Conservation (phyloP, 208 protist species). For the Naegleria gruberi region DNA sequence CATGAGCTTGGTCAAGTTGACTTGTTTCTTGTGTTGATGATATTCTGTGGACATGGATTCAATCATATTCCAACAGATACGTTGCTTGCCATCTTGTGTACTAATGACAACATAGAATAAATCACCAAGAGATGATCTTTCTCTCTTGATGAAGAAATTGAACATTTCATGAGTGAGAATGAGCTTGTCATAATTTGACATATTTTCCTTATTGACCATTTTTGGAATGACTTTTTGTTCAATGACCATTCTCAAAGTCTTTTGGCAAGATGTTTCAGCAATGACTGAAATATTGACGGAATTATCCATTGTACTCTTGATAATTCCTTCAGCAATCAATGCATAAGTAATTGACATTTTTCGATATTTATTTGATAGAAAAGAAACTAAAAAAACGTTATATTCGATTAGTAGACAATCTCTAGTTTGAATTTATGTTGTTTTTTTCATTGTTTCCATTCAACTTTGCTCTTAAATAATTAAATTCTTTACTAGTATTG, state of each 20-base stretch:
- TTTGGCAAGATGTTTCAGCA: background rate
- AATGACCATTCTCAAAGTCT: background rate
- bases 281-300: background rate
- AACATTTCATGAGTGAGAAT: background rate
- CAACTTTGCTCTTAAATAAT: too few species aligned
- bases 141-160: background rate
- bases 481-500: too few species aligned
- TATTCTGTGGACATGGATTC: background rate
- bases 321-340: background rate
- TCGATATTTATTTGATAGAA: too few species aligned
- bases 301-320: background rate
- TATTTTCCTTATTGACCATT: background rate
- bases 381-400: too few species aligned
- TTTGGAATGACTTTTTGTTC: background rate
- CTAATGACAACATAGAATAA: background rate
- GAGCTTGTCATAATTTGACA: background rate
- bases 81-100: background rate
- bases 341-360: background rate
- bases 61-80: background rate
- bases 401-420: too few species aligned
- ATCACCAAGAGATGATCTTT: background rate
- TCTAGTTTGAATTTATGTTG: too few species aligned
- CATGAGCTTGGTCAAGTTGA: constrained; percentile 33
- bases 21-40: background rate
- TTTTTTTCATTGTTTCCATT: too few species aligned